Evolutionary conservation across 345 rosid species (phyloP), one percentile per base, ranked within the genome.

Genomic region (Limnanthes douglasii): DNA sequence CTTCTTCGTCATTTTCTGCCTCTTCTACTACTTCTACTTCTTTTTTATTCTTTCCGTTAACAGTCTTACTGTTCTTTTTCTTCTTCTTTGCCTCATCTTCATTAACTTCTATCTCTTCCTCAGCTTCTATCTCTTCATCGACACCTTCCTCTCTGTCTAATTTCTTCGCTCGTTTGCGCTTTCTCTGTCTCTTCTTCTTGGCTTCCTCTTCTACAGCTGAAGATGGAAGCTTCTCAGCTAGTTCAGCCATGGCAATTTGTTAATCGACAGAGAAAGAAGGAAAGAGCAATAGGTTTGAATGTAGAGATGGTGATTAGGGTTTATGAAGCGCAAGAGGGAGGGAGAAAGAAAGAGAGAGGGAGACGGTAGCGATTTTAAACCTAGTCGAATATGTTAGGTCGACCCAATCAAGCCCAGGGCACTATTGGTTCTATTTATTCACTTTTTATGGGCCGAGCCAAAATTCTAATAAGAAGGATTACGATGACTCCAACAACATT

Each of bases 181-280:
- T 67, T 15, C 74, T 47, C 28, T 45, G 46, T 24, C 66, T 62
- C 54, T 62, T 60, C 60, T 56, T 62, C 26, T 31, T 36, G 12
- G 45, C 46, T 14, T 43, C 52, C 20, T 55, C 66, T 12, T 62
- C 69, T 3, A 26, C 26, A 11, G 62, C 15, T 4, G 37, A 3
- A 7, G 39, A 31, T 1, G 12, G 33, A 11, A 1, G 18, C 4
- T 31, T 46, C 2, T 41, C 46, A 33, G 49, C 62, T 11, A 37
- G n/a, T 35, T 45, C 54, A 38, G 34, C 61, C 70, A 64, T 64
- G 50, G 37, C 22, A n/a, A n/a, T n/a, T n/a, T n/a, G n/a, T n/a
- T n/a, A n/a, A n/a, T n/a, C n/a, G n/a, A n/a, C n/a, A n/a, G n/a
- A n/a, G n/a, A n/a, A n/a, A n/a, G n/a, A n/a, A n/a, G n/a, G n/a